Evolutionary conservation across 2,329 filamentous ascomycete species (phyloP), one percentile per base, ranked within the genome.

Genomic region (Didymella arachidicola): DNA sequence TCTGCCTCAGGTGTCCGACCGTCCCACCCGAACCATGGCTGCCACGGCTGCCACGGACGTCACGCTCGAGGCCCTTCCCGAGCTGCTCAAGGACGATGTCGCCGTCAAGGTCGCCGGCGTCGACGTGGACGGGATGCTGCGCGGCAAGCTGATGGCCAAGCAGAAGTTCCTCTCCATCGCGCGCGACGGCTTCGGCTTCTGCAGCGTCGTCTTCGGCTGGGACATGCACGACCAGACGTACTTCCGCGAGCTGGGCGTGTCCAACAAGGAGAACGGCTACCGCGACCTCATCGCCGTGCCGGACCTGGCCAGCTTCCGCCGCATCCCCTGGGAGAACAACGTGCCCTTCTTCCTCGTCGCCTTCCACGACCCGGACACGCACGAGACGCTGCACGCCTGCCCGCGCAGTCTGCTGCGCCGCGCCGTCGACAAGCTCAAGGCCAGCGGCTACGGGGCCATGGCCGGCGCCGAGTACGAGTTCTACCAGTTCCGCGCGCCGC

Each of bases 181-280:
- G n/a, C 79, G 86, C 41, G 84, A 87, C 43, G 93, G 93, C 50
- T 97, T 97, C 69, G 93, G 93, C 53, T 97, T 97, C 82, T 97
- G 93, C 82, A 95, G 91, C 19, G 92, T 97, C 66, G 87, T 97
- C 65, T 97, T 96, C 71, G 93, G 93, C 75, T 97, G 93, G 93
- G 93, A 97, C 78, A 96, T 97, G 92, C 93, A 97, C 78, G 93
- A 97, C 73, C 84, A 87, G 80, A 96, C 92, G 11, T 97, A 97
- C 77, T 89, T 91, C 75, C 87, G 85, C 68, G 93, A 97, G 79
- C 85, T 97, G 63, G 86, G 86, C 71, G 89, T 97, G 76, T 95
- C 91, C 79, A 97, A 96, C 79, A 90, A 91, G 67, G 89, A 92
- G 71, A 97, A 96, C 75, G 93, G 93, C 42, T 97, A 96, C 78